Evolutionary conservation across 495 filamentous ascomycete species (phyloP).

Genomic region (Penicillium waksmanii): DNA sequence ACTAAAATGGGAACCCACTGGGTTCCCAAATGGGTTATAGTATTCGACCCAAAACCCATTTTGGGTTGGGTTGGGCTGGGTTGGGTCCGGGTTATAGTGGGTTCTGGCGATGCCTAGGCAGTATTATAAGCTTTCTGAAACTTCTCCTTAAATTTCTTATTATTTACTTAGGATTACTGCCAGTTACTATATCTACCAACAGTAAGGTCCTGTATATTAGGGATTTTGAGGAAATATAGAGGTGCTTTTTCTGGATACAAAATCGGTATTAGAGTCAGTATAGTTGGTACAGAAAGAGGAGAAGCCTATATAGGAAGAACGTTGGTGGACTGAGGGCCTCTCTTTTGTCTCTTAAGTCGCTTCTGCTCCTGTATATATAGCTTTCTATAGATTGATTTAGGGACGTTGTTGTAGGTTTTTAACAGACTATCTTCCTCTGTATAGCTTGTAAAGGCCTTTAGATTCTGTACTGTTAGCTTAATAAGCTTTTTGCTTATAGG

Average conservation of each 20-base stretch:
- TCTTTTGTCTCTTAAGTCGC: slow-evolving; percentile 6
- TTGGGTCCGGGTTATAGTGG: no score
- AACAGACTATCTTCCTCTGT: slow-evolving; percentile 22
- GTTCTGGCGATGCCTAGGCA: no score
- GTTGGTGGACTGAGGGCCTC: slow-evolving; percentile 5
- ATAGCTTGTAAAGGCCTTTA: slow-evolving; percentile 25
- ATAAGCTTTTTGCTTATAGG: slow-evolving; percentile 28
- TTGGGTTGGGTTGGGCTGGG: no score
- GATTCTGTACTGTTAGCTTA: slow-evolving; percentile 18
- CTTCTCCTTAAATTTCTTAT: neutral
- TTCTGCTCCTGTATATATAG: slow-evolving; percentile 14
- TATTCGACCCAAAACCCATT: no score
- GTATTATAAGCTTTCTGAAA: neutral
- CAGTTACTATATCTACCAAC: neutral
- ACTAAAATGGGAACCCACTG: no score
- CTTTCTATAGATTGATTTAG: slow-evolving; percentile 14
- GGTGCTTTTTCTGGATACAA: no score
- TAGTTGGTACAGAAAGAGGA: slow-evolving; percentile 9
- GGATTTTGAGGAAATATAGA: neutral
- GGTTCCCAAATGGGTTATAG: no score
- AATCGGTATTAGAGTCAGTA: no score
- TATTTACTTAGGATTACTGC: neutral
- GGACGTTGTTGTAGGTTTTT: slow-evolving; percentile 24
- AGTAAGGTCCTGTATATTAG: neutral
- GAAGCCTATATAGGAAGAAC: slow-evolving; percentile 10